Conservation (phyloP, 805 yeast species). For the Metschnikowia kunwiensis region DNA sequence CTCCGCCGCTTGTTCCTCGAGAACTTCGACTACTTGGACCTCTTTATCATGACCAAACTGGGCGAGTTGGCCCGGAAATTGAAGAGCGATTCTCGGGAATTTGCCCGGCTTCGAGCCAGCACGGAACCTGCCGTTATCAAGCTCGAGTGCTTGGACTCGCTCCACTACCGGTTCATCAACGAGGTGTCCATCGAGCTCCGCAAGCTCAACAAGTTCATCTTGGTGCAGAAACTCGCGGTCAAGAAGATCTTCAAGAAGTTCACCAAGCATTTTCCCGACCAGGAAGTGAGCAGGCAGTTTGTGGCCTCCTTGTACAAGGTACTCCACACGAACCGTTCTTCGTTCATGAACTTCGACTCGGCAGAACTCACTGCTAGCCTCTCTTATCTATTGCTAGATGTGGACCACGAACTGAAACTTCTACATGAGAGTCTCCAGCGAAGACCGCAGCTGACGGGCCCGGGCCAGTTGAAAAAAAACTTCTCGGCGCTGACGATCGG, state of each 20-base stretch:
- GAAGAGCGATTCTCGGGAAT: conserved; percentile 28
- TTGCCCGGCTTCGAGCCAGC: conserved; percentile 11
- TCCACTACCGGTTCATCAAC: conserved; percentile 35
- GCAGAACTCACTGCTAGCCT: conserved; percentile 56
- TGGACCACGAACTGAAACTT: conserved; percentile 15
- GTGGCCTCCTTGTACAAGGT: conserved; percentile 34
- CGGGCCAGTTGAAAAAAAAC: conserved; percentile 5
- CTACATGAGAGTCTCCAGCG: conserved; percentile 14
- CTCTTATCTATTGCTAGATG: conserved; percentile 13
- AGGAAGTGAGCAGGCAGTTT: conserved; percentile 22
- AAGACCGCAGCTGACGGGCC: conserved; percentile 1
- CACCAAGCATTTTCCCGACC: conserved; percentile 40
- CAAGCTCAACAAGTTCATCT: conserved; percentile 64
- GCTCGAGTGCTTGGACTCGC: conserved; percentile 25
- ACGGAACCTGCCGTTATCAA: conserved; percentile 9
- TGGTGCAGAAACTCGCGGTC: conserved; percentile 71
- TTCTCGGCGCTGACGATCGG: conserved; percentile 12
- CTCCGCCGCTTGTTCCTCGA: conserved; percentile 43
- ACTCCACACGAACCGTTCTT: conserved; percentile 43
- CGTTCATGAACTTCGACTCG: conserved; percentile 61
- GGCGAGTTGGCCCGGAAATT: conserved; percentile 59
- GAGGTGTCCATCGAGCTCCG: conserved; percentile 49
- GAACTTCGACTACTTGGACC: conserved; percentile 57
- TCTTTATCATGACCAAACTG: conserved; percentile 64
- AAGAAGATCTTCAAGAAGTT: conserved; percentile 73